phyloP scores from a whole-genome alignment of 2,329 filamentous ascomycete genomes.

The Tetracladium maxilliforme region DNA sequence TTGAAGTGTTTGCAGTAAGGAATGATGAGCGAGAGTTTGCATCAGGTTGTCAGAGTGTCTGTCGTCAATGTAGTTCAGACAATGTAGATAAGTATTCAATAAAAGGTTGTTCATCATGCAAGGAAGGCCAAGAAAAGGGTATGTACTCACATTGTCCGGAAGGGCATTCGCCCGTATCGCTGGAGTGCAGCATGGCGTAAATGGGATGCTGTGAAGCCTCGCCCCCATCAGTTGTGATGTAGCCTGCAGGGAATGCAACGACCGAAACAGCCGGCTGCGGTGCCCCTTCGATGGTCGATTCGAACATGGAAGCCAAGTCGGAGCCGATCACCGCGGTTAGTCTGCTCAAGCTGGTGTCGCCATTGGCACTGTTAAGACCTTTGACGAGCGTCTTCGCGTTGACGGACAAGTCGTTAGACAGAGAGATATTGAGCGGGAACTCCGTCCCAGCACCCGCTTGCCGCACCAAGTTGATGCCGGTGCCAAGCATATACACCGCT shows the following conservation, averaged over 20 bases:
- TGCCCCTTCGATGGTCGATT: conserved; percentile 55
- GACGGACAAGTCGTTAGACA: conserved; percentile 43
- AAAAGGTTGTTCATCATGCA: conserved; percentile 70
- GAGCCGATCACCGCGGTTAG: conserved; percentile 58
- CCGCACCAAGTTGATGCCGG: conserved; percentile 35
- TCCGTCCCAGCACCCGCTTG: conserved; percentile 9
- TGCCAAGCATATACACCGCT: conserved; percentile 74
- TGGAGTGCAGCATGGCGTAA: conserved; percentile 63
- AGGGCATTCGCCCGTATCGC: conserved; percentile 87
- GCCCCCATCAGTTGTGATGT: conserved; percentile 21
- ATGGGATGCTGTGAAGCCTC: conserved; percentile 26
- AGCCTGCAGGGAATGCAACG: conserved; percentile 46
- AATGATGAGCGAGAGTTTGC: conserved; percentile 19
- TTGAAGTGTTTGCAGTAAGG: conserved; percentile 2
- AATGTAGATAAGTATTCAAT: conserved; percentile 99
- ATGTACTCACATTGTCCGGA: conserved; percentile 69
- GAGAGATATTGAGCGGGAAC: conserved; percentile 23
- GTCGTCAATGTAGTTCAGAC: conserved; percentile 91
- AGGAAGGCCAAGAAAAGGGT: conserved; percentile 6
- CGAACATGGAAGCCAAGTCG: conserved; percentile 51
- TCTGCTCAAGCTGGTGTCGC: conserved; percentile 30
- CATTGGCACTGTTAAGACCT: conserved; percentile 17
- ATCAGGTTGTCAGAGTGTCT: conserved; percentile 85
- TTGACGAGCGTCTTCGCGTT: conserved; percentile 38
- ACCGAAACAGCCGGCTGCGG: conserved; percentile 62